Conservation (phyloP, 345 rosid species). For the Populus tremula region DNA sequence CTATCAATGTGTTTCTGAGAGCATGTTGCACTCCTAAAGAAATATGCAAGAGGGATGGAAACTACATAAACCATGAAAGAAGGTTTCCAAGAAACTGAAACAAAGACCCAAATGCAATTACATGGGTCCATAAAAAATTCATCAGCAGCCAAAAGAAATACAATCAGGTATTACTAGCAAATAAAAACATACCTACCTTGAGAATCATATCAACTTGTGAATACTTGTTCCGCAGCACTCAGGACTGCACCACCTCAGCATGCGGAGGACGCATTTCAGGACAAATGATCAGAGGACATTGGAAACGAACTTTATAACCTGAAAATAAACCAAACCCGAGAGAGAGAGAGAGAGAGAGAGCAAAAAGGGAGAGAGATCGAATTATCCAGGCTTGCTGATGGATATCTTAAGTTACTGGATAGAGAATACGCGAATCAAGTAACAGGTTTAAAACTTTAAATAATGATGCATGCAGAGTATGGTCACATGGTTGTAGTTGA, state of each 20-base stretch:
- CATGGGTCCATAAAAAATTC: too few species aligned
- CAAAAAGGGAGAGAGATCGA: background rate
- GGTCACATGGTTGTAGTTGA: conserved; percentile 15
- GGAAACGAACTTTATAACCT: background rate
- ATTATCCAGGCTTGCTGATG: background rate
- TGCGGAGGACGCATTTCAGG: background rate
- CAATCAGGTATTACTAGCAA: background rate
- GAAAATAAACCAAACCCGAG: background rate
- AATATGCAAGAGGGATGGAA: background rate
- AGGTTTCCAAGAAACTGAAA: background rate
- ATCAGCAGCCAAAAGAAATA: background rate
- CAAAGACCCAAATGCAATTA: background rate
- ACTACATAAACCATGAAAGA: background rate
- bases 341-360: background rate
- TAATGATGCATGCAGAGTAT: conserved; percentile 14
- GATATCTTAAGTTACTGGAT: background rate
- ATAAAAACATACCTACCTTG: background rate
- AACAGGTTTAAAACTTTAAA: conserved; percentile 6
- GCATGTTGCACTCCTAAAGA: background rate
- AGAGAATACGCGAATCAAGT: background rate
- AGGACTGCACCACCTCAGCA: background rate
- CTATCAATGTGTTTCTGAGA: background rate
- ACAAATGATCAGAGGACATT: background rate
- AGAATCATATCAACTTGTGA: background rate
- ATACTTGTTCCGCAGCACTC: background rate